A percentile compares a stretch with the other conserved stretches of the same genome.
Evolutionary conservation across 257 asterid genomes (phyloP).

Genomic region (Eustoma russellianum): DNA sequence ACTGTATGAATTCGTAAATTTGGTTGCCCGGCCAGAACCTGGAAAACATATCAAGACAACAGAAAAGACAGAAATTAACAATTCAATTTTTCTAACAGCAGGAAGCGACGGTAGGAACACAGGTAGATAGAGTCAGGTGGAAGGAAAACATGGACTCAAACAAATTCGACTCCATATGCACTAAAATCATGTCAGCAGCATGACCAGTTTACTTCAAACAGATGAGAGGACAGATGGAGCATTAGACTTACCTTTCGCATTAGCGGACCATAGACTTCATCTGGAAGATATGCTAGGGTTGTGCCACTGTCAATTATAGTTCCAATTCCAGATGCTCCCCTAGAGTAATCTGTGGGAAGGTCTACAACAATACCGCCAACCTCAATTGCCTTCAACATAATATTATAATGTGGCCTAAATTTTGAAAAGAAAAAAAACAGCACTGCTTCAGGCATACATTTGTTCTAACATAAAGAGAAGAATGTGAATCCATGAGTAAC

Average conservation of each 20-base stretch:
- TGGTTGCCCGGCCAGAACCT: slow-evolving; percentile 62
- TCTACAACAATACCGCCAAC: slow-evolving; percentile 66
- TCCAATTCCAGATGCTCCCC: slow-evolving; percentile 33
- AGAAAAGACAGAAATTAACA: slow-evolving; percentile 1
- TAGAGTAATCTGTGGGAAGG: slow-evolving; percentile 43
- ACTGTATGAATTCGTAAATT: slow-evolving; percentile 48
- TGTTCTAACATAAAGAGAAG: too few species aligned
- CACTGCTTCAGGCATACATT: too few species aligned
- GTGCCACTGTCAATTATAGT: slow-evolving; percentile 92
- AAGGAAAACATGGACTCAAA: too few species aligned
- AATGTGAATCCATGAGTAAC: too few species aligned
- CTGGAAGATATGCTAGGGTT: slow-evolving; percentile 88
- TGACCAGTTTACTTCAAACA: too few species aligned
- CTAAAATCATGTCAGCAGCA: too few species aligned
- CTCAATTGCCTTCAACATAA: slow-evolving; percentile 54
- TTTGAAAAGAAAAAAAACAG: slow-evolving; percentile 1
- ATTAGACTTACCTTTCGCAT: slow-evolving; percentile 30
- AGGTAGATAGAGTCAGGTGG: too few species aligned
- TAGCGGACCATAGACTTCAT: slow-evolving; percentile 44
- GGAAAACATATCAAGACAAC: slow-evolving; percentile 3
- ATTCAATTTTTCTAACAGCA: too few species aligned
- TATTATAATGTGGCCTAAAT: slow-evolving; percentile 75
- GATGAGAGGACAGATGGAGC: not conserved
- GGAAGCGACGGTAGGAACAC: too few species aligned
- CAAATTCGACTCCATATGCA: too few species aligned